Evolutionary conservation across 2,329 filamentous ascomycete species (phyloP), one percentile per base, ranked within the genome.

Genomic region (Tolypocladium nubicola): DNA sequence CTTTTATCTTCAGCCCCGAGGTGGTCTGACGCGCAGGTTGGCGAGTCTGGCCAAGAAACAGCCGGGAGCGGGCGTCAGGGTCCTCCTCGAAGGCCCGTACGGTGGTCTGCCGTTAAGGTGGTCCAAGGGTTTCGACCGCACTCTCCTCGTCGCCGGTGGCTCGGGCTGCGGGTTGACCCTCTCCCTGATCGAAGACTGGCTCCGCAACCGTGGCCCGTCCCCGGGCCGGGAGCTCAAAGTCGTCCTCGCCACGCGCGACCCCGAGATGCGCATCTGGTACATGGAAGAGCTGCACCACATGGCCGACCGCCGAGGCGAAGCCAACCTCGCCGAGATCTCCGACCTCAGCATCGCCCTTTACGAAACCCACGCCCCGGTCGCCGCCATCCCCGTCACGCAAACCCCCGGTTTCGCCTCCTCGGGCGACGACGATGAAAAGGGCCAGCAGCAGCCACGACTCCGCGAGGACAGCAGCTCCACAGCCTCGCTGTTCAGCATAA

Each of bases 1-100:
- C 3, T 83, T 85, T 63, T 82, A 80, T 61, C 72, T 84, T 33
- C 73, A 76, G 8, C 75, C 75, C 0, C 73, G 75, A 16, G 64
- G 71, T 0, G 81, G 82, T 0, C 60, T 84, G 10, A 85, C 82
- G 0, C 71, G 67, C 0, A 71, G 74, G 0, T 67, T 84, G 2
- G 73, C 73, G 4, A 70, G 65, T 0, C 56, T 74, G 7, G 76
- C 76, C 0, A 53, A 59, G 6, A 66, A 71, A 37, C 63, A 67
- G 13, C 72, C 80, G 0, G 70, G 67, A 0, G 56, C 62, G 0
- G 61, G 66, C 0, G 67, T 80, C 1, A 70, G 71, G 0, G 77
- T 85, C 0, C 65, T 82, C 1, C 60, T 85, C 1, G 82, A 85
- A 45, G 82, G 83, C 0, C 82, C 82, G 0, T 85, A 85, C 57